Evolutionary conservation across 2,329 filamentous ascomycete species (phyloP).

Genomic region (Aureobasidium sp.): DNA sequence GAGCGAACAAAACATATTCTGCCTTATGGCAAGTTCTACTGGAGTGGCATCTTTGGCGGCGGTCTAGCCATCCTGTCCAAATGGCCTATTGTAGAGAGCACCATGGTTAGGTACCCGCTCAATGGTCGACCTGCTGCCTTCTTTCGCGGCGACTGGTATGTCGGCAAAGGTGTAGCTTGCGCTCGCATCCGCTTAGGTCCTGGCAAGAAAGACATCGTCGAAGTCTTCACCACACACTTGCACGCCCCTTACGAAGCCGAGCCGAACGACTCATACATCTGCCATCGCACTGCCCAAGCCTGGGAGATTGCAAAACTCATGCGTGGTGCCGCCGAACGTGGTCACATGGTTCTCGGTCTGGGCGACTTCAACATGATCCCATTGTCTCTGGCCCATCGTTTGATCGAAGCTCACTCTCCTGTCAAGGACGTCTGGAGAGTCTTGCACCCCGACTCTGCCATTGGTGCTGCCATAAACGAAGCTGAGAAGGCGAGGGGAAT

Average conservation of each 20-base stretch:
- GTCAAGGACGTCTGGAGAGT: slow-evolving; percentile 79
- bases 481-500: slow-evolving; percentile 57
- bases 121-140: slow-evolving; percentile 92
- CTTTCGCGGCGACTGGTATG: slow-evolving; percentile 91
- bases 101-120: slow-evolving; percentile 79
- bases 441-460: slow-evolving; percentile 71
- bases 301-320: slow-evolving; percentile 93
- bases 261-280: slow-evolving; percentile 75
- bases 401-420: slow-evolving; percentile 70
- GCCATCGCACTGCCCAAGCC: slow-evolving; percentile 83
- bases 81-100: slow-evolving; percentile 88
- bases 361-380: slow-evolving; percentile 99
- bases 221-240: slow-evolving; percentile 90
- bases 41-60: slow-evolving; percentile 78
- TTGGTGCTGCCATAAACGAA: slow-evolving; percentile 61
- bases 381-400: slow-evolving; percentile 68
- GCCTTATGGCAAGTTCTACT: slow-evolving; percentile 89
- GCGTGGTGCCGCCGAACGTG: slow-evolving; percentile 67
- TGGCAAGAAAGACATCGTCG: slow-evolving; percentile 57
- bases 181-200: slow-evolving; percentile 68
- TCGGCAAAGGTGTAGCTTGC: slow-evolving; percentile 86
- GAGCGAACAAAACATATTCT: slow-evolving; percentile 63
- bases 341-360: slow-evolving; percentile 74
- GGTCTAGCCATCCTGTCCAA: slow-evolving; percentile 81
- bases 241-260: slow-evolving; percentile 83